Conservation (phyloP, 1,139 yeast genomes). For the Saccharomycopsis hybrid region DNA sequence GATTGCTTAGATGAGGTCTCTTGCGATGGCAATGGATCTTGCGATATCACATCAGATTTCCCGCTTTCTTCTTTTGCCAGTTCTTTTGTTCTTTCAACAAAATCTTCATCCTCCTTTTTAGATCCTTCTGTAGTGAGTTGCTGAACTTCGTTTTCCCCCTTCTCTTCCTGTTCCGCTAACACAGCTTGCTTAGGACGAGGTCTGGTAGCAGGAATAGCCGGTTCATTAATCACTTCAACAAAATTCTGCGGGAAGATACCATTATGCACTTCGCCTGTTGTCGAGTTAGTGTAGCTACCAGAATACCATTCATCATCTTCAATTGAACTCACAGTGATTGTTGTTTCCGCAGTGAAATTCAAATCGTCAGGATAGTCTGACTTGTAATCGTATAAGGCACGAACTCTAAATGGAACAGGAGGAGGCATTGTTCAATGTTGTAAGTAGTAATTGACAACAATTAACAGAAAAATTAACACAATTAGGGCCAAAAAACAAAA, state of each 20-base stretch:
- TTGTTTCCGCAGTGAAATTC: conserved; percentile 58
- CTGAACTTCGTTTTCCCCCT: no score
- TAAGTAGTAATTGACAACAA: no score
- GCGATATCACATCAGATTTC: no score
- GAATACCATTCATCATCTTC: conserved; percentile 91
- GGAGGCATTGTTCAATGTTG: no score
- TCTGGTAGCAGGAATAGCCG: conserved; percentile 11
- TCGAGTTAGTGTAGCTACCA: conserved; percentile 49
- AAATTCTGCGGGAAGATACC: conserved; percentile 91
- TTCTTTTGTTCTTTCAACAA: no score
- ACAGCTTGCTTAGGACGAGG: conserved; percentile 9
- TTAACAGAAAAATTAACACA: no score
- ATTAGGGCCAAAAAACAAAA: no score
- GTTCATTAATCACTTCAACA: conserved; percentile 41
- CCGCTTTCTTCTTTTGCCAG: conserved; percentile 1
- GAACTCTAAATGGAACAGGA: conserved; percentile 55
- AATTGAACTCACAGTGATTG: conserved; percentile 63
- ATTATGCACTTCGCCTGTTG: conserved; percentile 33
- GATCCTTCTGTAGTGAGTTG: no score
- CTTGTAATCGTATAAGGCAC: conserved; percentile 62
- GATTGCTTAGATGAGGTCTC: background rate
- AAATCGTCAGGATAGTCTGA: conserved; percentile 86
- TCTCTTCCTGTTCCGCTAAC: no score
- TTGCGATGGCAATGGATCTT: background rate
- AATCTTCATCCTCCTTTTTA: no score